Evolutionary conservation across 768 basidiomycete species (phyloP), one percentile per base, ranked within the genome.

Genomic region (Hortiboletus campestris): DNA sequence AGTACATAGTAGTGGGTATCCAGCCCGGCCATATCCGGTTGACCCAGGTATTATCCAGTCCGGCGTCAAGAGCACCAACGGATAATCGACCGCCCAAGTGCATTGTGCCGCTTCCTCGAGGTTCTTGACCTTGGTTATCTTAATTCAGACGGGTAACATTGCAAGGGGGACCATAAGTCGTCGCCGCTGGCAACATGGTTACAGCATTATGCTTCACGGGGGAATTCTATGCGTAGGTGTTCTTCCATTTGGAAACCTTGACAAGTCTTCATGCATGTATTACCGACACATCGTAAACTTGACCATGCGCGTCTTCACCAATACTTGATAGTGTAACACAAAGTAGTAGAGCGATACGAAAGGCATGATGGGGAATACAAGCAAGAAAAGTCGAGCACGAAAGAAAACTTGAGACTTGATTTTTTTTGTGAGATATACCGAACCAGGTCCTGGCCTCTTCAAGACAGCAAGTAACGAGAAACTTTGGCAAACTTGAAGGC

Each of bases 391-490:
- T 74, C 69, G 80, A 74, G 70, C 77, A 78, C 75, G 76, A 77
- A 67, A 77, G 72, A 74, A 79, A 74, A 85, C 83, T 84, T 85
- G 83, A 79, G 83, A 82, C 81, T 85, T 84, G 82, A 75, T 69
- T 75, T 75, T 75, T 25, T 80, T 74, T 80, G 36, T 50, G 48
- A 19, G 74, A 75, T 69, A 71, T 81, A 84, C 77, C 76, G 79
- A 80, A 80, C 79, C 76, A 70, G 62, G 76, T 71, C 61, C 58
- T 62, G 62, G 61, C 71, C 70, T 78, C 76, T 78, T 76, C 76
- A 75, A 72, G 74, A 72, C 67, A 74, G 67, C 66, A 72, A 76
- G 74, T 74, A 76, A 76, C 71, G 79, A 72, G 72, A 76, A 77
- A 77, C 71, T 77, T 82, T 80, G 70, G 63, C 60, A 69, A 70